phyloP scores from a whole-genome alignment of 768 basidiomycete genomes.

The Leccinum rimulosum region DNA sequence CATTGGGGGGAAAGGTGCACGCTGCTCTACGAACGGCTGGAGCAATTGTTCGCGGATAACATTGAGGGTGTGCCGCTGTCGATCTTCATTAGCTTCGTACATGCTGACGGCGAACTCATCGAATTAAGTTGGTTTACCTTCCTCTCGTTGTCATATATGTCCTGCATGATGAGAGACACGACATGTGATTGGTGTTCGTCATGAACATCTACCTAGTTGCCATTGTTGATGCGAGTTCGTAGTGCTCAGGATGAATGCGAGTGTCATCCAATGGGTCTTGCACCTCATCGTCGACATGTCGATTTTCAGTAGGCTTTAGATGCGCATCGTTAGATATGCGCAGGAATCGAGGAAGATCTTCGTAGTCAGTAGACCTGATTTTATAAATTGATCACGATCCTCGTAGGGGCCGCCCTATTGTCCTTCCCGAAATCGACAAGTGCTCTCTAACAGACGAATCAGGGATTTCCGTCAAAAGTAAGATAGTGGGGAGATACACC shows the following conservation, averaged over 20 bases:
- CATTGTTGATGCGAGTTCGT: constrained; percentile 97
- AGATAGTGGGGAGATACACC: constrained; percentile 29
- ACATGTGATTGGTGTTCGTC: too few relatives aligned
- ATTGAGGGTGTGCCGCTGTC: constrained; percentile 87
- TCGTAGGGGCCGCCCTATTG: constrained; percentile 17
- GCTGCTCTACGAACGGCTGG: constrained; percentile 73
- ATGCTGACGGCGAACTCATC: constrained; percentile 96
- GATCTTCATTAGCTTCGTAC: constrained; percentile 75
- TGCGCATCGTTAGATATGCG: constrained; percentile 76
- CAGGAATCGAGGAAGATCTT: constrained; percentile 87
- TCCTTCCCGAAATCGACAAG: constrained; percentile 8
- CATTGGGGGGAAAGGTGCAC: constrained; percentile 62
- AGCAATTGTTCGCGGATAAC: constrained; percentile 86
- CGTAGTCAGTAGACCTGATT: constrained; percentile 72
- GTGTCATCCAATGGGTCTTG: constrained; percentile 92
- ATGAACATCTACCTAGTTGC: constrained; percentile 43
- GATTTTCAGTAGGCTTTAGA: constrained; percentile 56
- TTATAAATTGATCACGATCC: constrained; percentile 72
- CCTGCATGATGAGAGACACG: too few relatives aligned
- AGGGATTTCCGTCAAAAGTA: constrained; percentile 9
- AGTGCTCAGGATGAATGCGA: constrained; percentile 96
- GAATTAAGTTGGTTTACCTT: constrained; percentile 51
- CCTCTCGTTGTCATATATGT: too few relatives aligned
- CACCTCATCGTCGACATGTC: constrained; percentile 60
- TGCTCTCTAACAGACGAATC: constrained; percentile 32